Percentiles rank a stretch among this genome's conserved stretches.
These are phyloP conservation scores for Colletotrichum musicola DNA, from an alignment of 2,329 filamentous ascomycete genomes.

Conservation along the genomic window DNA sequence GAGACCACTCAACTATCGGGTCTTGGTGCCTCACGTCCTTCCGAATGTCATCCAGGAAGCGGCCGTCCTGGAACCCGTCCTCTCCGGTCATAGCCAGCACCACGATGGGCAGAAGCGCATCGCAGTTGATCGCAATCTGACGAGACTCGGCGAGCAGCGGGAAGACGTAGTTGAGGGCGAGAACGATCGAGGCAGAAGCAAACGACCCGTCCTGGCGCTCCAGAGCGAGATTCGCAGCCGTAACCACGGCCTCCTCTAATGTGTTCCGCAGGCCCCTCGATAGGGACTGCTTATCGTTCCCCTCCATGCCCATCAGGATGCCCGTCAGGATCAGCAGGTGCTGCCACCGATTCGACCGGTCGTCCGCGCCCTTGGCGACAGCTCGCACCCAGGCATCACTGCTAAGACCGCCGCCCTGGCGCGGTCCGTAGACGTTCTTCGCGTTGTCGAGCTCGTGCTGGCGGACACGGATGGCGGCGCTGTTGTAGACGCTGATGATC, in stretches of 20 bases:
- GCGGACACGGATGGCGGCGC: constrained; percentile 69
- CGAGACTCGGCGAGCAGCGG: constrained; percentile 74
- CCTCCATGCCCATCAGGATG: constrained; percentile 81
- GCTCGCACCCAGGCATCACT: constrained; percentile 69
- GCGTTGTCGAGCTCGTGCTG: constrained; percentile 58
- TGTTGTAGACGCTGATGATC: constrained; percentile 79
- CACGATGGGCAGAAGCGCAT: constrained; percentile 77
- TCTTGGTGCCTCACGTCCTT: constrained; percentile 71
- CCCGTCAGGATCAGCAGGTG: constrained; percentile 86
- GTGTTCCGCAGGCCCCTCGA: constrained; percentile 73
- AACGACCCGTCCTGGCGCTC: constrained; percentile 57
- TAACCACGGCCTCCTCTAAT: constrained; percentile 79
- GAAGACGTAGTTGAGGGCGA: constrained; percentile 84
- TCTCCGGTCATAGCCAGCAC: constrained; percentile 76
- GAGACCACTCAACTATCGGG: constrained; percentile 74
- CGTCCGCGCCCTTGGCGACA: constrained; percentile 69
- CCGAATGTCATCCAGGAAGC: constrained; percentile 79
- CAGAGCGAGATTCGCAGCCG: constrained; percentile 83
- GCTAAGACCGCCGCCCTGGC: constrained; percentile 57
- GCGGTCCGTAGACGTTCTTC: constrained; percentile 43
- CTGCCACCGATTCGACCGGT: constrained; percentile 78
- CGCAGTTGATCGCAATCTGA: constrained; percentile 72
- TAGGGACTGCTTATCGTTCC: constrained; percentile 72
- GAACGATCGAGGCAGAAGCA: constrained; percentile 67
- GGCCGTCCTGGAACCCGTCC: constrained; percentile 81